phyloP scores from a whole-genome alignment of 257 asterid genomes.

The Nicotiana noctiflora region DNA sequence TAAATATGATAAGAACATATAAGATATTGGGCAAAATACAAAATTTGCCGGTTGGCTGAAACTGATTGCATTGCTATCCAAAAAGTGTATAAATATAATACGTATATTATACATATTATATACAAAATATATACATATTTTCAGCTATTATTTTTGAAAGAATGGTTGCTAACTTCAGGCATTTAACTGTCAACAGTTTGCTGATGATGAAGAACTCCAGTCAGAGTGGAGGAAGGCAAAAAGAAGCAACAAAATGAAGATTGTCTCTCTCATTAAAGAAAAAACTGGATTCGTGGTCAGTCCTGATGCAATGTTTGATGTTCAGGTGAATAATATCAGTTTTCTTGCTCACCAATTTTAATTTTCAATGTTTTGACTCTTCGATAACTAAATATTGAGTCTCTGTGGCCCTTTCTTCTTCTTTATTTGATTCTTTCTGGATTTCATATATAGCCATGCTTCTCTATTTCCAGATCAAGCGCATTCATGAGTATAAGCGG shows the following conservation, averaged over 20 bases:
- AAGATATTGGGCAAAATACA: not conserved
- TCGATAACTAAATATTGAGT: not conserved
- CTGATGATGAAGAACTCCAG: conserved; percentile 75
- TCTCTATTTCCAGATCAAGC: conserved; percentile 38
- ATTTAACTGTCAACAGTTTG: conserved; percentile 44
- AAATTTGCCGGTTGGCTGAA: too few relatives aligned
- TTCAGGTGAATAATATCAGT: conserved; percentile 41
- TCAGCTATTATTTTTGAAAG: too few relatives aligned
- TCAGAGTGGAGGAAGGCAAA: conserved; percentile 69
- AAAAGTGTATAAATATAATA: too few relatives aligned
- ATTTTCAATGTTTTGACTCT: not conserved
- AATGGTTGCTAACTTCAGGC: conserved; percentile 11
- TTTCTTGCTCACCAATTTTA: conserved; percentile 12
- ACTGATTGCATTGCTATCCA: too few relatives aligned
- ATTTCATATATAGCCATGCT: not conserved
- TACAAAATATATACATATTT: too few relatives aligned
- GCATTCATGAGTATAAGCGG: conserved; percentile 56
- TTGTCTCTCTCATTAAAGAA: conserved; percentile 57
- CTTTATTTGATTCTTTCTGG: not conserved
- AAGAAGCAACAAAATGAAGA: conserved; percentile 57
- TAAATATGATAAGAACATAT: not conserved
- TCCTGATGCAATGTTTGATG: conserved; percentile 82
- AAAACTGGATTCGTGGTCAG: conserved; percentile 66
- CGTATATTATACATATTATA: too few relatives aligned
- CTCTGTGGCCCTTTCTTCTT: not conserved